These are phyloP conservation scores for Heterobasidion occidentale DNA, from an alignment of 1,284 basidiomycete species.

Conservation along the genomic window DNA sequence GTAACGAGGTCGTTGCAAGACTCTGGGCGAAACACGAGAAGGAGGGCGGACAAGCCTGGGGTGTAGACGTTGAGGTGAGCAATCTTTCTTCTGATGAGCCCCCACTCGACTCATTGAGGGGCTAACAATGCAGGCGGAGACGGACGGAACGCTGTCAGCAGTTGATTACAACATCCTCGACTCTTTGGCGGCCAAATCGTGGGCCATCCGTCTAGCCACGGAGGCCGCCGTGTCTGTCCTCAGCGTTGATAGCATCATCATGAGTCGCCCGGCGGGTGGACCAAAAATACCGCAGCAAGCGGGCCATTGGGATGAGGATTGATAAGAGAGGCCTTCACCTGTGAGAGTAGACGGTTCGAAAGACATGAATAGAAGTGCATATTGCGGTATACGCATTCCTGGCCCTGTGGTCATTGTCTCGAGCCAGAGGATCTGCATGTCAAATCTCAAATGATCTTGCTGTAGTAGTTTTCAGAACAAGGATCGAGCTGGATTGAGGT, in stretches of 20 bases:
- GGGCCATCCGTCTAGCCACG: constrained; percentile 85
- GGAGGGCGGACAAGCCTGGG: constrained; percentile 64
- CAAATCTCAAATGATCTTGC: too few species aligned
- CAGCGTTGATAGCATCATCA: constrained; percentile 96
- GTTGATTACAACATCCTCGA: constrained; percentile 68
- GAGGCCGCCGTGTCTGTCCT: constrained; percentile 94
- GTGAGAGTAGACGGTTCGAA: too few species aligned
- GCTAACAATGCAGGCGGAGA: constrained; percentile 46
- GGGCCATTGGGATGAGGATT: constrained; percentile 77
- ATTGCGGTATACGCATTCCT: too few species aligned
- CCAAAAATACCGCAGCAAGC: constrained; percentile 80
- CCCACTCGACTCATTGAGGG: background rate
- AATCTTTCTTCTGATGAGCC: constrained; percentile 1
- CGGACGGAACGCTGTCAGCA: constrained; percentile 65
- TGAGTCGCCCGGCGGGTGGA: constrained; percentile 89
- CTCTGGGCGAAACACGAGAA: constrained; percentile 87
- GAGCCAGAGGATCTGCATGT: too few species aligned
- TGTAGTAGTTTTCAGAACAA: too few species aligned
- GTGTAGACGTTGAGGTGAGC: constrained; percentile 88
- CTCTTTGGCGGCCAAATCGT: constrained; percentile 81
- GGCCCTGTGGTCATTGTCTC: too few species aligned
- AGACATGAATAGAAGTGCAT: too few species aligned
- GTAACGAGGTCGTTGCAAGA: constrained; percentile 85
- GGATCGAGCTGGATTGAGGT: too few species aligned
- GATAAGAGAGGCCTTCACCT: background rate